Evolutionary conservation across 495 filamentous ascomycete species (phyloP).

Genomic region (Lineolata rhizophorae): DNA sequence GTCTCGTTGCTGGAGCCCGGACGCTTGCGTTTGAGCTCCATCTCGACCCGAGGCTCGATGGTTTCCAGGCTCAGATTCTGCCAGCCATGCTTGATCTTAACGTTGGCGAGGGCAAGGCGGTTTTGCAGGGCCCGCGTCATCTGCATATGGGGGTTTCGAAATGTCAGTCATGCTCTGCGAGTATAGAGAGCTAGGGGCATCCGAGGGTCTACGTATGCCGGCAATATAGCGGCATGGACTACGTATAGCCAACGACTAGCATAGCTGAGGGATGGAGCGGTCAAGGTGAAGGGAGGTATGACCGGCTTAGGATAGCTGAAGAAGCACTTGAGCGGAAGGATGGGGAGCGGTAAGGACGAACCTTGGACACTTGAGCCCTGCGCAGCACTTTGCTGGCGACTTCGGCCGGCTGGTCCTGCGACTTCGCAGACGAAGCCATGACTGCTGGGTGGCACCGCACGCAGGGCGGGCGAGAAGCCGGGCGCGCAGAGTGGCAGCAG

Average conservation of each 20-base stretch:
- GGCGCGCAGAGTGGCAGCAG: no score
- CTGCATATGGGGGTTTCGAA: slow-evolving; percentile 27
- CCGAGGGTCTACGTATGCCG: no score
- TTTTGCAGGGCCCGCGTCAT: slow-evolving; percentile 81
- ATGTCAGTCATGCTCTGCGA: no score
- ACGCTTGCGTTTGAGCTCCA: slow-evolving; percentile 44
- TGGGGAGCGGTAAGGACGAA: slow-evolving; percentile 19
- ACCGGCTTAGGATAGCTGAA: no score
- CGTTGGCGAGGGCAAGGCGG: slow-evolving; percentile 80
- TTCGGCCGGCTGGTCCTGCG: slow-evolving; percentile 28
- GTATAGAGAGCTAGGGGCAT: no score
- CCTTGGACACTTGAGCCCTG: slow-evolving; percentile 68
- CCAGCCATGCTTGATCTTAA: slow-evolving; percentile 87
- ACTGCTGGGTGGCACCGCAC: no score
- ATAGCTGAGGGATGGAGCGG: background rate
- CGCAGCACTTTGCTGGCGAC: slow-evolving; percentile 49
- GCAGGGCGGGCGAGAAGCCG: no score
- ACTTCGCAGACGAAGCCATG: no score
- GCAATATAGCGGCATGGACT: no score
- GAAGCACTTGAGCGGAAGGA: no score
- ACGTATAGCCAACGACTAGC: no score
- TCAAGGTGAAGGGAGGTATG: no score
- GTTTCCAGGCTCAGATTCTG: slow-evolving; percentile 52
- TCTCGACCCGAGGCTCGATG: slow-evolving; percentile 54
- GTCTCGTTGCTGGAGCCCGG: slow-evolving; percentile 36